These are phyloP conservation scores for Knufia petricola DNA, from an alignment of 2,329 filamentous ascomycete species.

Conservation along the genomic window DNA sequence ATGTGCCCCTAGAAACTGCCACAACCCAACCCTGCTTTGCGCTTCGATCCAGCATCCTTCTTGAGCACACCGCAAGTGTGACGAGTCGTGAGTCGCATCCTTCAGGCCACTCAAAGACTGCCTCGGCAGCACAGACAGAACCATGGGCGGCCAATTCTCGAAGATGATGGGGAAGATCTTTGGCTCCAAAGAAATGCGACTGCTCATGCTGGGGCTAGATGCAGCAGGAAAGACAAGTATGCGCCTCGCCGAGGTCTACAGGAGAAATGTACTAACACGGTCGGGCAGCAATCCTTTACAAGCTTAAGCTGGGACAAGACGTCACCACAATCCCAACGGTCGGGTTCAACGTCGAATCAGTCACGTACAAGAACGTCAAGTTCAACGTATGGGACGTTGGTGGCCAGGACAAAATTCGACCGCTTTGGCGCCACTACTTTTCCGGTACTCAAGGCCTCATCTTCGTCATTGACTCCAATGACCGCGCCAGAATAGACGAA, in stretches of 20 bases:
- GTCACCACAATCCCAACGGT: constrained; percentile 98
- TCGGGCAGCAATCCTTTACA: constrained; percentile 76
- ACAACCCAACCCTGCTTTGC: neutral
- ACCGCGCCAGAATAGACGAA: constrained; percentile 95
- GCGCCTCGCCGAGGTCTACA: constrained; percentile 15
- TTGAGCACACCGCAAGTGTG: too few relatives aligned
- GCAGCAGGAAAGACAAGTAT: constrained; percentile 90
- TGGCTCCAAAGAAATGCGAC: constrained; percentile 97
- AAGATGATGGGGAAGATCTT: constrained; percentile 99
- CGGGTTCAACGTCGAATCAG: constrained; percentile 98
- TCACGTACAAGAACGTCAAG: constrained; percentile 99
- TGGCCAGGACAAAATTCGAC: constrained; percentile 99
- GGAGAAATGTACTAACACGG: neutral
- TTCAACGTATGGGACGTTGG: constrained; percentile 99
- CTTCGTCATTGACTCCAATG: constrained; percentile 98
- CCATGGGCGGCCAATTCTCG: constrained; percentile 86
- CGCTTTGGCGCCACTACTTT: constrained; percentile 99
- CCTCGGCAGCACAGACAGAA: constrained; percentile 25
- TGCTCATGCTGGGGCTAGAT: constrained; percentile 95
- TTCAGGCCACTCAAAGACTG: constrained; percentile 1
- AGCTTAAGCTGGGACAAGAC: constrained; percentile 95
- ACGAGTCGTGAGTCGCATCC: neutral
- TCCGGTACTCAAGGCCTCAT: constrained; percentile 99
- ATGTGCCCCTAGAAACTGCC: neutral
- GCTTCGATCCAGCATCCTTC: neutral